phyloP scores from a whole-genome alignment of 2,329 filamentous ascomycete genomes.

The Diaporthe helianthi region DNA sequence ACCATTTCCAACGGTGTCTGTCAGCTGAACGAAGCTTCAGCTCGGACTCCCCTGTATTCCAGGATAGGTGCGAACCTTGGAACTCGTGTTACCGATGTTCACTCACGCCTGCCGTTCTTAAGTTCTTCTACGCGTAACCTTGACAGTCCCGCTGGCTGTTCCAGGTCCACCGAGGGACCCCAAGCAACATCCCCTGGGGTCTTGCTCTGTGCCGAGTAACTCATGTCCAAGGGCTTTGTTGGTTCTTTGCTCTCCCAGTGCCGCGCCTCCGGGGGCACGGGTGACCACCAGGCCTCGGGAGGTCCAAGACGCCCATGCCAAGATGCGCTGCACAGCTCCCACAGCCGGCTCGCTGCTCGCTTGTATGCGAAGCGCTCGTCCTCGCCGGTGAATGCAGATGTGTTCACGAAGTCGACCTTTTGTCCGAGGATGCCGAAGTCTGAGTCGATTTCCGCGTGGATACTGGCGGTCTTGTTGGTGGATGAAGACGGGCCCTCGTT shows the following conservation, averaged over 20 bases:
- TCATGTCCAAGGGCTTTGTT: constrained; percentile 36
- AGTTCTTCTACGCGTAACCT: constrained; percentile 44
- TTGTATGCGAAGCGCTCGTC: constrained; percentile 85
- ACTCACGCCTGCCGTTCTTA: constrained; percentile 35
- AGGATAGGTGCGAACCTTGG: background rate
- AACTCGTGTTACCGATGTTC: background rate
- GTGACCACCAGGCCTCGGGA: constrained; percentile 69
- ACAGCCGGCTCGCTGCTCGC: constrained; percentile 76
- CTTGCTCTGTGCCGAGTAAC: constrained; percentile 27
- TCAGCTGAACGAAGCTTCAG: background rate
- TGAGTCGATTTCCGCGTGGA: constrained; percentile 64
- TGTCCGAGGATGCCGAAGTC: constrained; percentile 54
- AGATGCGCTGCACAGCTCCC: constrained; percentile 77
- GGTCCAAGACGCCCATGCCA: constrained; percentile 71
- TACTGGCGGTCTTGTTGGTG: constrained; percentile 48
- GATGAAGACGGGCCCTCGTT: constrained; percentile 41
- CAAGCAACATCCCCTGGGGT: constrained; percentile 47
- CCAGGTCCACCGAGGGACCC: constrained; percentile 50
- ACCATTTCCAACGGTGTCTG: background rate
- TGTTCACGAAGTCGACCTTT: constrained; percentile 70
- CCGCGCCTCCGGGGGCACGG: constrained; percentile 66
- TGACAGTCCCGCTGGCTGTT: constrained; percentile 52
- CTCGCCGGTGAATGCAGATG: constrained; percentile 74
- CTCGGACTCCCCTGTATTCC: background rate
- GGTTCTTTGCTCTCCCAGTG: constrained; percentile 43